Base-by-base conservation (phyloP, 768 basidiomycete genomes). In the Tulasnella sp. region DNA sequence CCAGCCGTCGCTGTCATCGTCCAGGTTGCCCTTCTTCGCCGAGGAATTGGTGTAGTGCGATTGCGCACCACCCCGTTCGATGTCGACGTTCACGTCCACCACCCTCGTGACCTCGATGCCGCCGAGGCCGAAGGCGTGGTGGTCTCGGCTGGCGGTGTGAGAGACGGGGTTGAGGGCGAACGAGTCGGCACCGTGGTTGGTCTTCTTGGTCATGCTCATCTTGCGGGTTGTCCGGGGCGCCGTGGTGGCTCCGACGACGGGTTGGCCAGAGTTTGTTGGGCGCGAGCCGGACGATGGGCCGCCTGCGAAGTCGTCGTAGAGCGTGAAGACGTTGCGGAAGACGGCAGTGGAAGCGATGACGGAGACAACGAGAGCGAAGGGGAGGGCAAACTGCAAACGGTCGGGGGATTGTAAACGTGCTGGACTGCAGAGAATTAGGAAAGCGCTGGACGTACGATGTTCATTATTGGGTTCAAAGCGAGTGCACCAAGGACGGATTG, bases 341-440 rank as follows among this genome's bases (percentile, higher is more conserved):
- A 79, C 78, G 38, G 71, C 46, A 7, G 78, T 79, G 38, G 78
- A 36, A 34, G 78, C 78, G 36, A 79, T 79, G 8, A 74, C 44
- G 62, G 78, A 79, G 71, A 79, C 71, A 1, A 79, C 78, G 39
- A 79, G 68, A 24, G 78, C 78, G 36, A 79, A 79, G 36, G 78
- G 78, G 10, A 79, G 36, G 27, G 71, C 36, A 27, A 79, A 74
- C 78, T 79, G 38, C 9, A 19, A 72, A 48, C n/a, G n/a, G 27
- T 2, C n/a, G 3, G 9, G 27, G 14, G 46, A 18, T 39, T 42
- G 27, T 40, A 68, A 34, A 8, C 31, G 31, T 18, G n/a, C 21
- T 27, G 5, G 34, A n/a, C n/a, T n/a, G n/a, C 31, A 9, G n/a
- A 76, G 16, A 42, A 76, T 9, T 9, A 27, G 12, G 2, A 34